Conservation (phyloP, 208 protist species). For the Trichomonas vaginalis region DNA sequence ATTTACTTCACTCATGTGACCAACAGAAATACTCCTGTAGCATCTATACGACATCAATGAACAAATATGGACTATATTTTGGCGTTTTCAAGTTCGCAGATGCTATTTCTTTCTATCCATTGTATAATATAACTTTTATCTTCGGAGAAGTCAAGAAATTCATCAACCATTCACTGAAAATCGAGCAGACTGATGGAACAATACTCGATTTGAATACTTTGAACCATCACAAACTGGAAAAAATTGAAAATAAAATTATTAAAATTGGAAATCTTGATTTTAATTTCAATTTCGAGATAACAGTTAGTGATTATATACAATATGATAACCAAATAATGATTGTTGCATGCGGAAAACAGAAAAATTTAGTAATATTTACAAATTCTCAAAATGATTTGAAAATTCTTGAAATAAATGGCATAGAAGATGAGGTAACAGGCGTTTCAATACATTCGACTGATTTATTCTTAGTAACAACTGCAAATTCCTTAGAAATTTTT, state of each 20-base stretch:
- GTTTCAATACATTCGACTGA: background rate
- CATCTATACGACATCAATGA: background rate
- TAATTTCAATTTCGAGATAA: background rate
- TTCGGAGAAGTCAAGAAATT: background rate
- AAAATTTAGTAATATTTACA: background rate
- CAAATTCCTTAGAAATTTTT: background rate
- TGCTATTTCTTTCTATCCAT: background rate
- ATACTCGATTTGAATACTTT: background rate
- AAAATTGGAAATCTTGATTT: background rate
- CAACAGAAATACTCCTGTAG: background rate
- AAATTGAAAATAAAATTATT: background rate
- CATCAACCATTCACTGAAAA: background rate
- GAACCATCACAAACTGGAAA: background rate
- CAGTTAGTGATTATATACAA: background rate
- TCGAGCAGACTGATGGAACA: background rate
- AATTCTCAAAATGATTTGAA: background rate
- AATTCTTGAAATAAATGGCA: background rate
- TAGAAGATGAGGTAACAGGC: background rate
- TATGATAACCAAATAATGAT: background rate
- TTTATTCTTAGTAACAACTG: background rate
- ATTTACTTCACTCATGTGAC: background rate
- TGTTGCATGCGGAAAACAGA: background rate
- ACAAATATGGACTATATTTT: background rate
- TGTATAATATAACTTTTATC: background rate
- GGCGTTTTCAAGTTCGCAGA: background rate